Base-by-base conservation (phyloP, 179 eudicot species). In the Beta lomatogona region DNA sequence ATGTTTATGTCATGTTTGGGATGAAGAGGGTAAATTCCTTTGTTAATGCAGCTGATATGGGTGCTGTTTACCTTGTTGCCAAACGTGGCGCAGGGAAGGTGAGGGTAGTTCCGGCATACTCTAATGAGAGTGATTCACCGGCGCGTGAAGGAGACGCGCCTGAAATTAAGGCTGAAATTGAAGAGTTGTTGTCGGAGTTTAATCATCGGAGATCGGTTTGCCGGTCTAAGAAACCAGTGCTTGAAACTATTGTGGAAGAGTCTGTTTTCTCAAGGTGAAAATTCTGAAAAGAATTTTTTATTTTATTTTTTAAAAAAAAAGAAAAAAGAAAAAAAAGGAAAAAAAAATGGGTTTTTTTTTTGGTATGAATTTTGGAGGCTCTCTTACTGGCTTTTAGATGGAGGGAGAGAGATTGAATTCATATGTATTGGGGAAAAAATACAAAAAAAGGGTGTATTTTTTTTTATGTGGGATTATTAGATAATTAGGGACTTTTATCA, bases 171-270 rank as follows among this genome's bases (percentile, higher is more conserved):
- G 85, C 22, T 2, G 21, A 25, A n/a, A 64, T 89, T 25, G 92
- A 93, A 25, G 98, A 91, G 81, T 77, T 83, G 63, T 55, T 82
- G 76, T 74, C 88, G 77, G 98, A 90, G 87, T 85, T 89, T 46
- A 74, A 57, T 86, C 90, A 86, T 44, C 82, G 93, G 81, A n/a
- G 86, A 85, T 88, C 95, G 9, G 52, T 86, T 82, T 87, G 90
- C 80, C 85, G 98, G 83, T 92, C 97, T 3, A 95, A 88, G 96
- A 93, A 91, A 85, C 98, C 98, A 3, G 78, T 86, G 85, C 86
- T 95, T 79, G 98, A 95, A 80, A 95, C 98, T 1, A 95, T 95
- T 52, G 90, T 75, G 8, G 98, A 95, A 88, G 98, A 95, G 67
- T 90, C 96, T n/a, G 76, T 84, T 74, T 77, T 25, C 14, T 76